A percentile compares a stretch with the other conserved stretches of the same genome.
phyloP scores from a whole-genome alignment of 1,284 basidiomycete genomes.

The Ganoderma leucocontextum region DNA sequence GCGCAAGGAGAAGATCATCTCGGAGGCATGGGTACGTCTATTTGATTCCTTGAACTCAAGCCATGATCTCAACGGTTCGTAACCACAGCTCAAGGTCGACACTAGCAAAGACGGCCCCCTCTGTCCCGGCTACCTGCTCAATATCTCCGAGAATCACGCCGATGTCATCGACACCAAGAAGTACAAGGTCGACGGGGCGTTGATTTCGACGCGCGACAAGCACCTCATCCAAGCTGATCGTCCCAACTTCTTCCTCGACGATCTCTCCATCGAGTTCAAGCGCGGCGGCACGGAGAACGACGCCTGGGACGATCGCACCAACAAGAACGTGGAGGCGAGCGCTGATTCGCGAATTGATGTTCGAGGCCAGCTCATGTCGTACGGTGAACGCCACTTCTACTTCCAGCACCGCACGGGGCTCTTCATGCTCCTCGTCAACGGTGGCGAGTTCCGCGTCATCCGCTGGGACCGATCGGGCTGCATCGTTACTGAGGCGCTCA shows the following conservation, averaged over 20 bases:
- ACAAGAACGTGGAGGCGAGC: background rate
- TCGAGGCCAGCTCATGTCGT: slow-evolving; percentile 10
- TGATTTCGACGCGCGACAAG: background rate
- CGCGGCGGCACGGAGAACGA: background rate
- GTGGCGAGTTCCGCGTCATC: background rate
- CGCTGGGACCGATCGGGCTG: slow-evolving; percentile 4
- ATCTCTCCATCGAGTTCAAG: slow-evolving; percentile 12
- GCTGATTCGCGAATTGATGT: background rate
- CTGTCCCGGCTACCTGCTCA: background rate
- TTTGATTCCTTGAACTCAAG: background rate
- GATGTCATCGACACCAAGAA: background rate
- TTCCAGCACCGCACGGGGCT: slow-evolving; percentile 2
- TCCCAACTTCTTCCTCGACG: slow-evolving; percentile 1
- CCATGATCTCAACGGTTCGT: background rate
- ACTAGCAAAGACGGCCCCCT: background rate
- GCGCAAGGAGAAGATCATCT: background rate
- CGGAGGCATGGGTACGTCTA: slow-evolving; percentile 1
- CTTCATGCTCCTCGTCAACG: slow-evolving; percentile 7
- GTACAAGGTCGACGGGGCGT: slow-evolving; percentile 1
- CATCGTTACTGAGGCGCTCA: background rate
- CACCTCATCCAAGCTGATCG: background rate
- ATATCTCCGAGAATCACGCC: background rate
- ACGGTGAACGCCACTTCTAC: background rate
- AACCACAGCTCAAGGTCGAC: background rate
- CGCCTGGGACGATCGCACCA: background rate